These are phyloP conservation scores for Diaporthe longicolla DNA, from an alignment of 2,329 filamentous ascomycete genomes.

Conservation along the genomic window DNA sequence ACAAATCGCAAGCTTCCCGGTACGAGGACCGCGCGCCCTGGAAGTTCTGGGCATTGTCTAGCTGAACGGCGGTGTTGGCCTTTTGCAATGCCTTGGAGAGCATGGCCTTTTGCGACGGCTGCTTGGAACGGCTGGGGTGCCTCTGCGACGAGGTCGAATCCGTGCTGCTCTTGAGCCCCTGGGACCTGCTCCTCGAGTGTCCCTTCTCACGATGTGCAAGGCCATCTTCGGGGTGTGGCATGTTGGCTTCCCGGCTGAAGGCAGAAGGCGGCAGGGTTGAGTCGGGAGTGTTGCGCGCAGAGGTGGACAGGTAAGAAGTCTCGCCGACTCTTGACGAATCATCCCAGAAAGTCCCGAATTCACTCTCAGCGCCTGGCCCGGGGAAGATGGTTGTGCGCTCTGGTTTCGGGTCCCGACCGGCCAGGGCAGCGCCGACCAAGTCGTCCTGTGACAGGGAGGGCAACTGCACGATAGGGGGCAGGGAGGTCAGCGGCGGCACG, in stretches of 20 bases:
- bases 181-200: slow-evolving; percentile 63
- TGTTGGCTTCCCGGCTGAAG: slow-evolving; percentile 44
- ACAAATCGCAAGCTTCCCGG: slow-evolving; percentile 86
- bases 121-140: slow-evolving; percentile 53
- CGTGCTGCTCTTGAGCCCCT: slow-evolving; percentile 59
- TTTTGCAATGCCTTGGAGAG: slow-evolving; percentile 95
- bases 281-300: slow-evolving; percentile 39
- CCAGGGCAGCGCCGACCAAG: slow-evolving; percentile 43
- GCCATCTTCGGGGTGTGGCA: slow-evolving; percentile 54
- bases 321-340: slow-evolving; percentile 44
- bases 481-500: slow-evolving; percentile 53
- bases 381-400: slow-evolving; percentile 37
- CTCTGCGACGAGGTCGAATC: slow-evolving; percentile 56
- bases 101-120: slow-evolving; percentile 92
- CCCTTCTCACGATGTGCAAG: slow-evolving; percentile 48
- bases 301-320: slow-evolving; percentile 44
- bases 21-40: slow-evolving; percentile 93
- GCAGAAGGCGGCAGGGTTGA: slow-evolving; percentile 36
- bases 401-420: slow-evolving; percentile 24
- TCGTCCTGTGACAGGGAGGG: slow-evolving; percentile 57
- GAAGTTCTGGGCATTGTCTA: slow-evolving; percentile 97
- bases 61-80: slow-evolving; percentile 93
- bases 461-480: slow-evolving; percentile 59
- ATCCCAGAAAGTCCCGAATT: slow-evolving; percentile 46
- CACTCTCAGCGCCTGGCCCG: slow-evolving; percentile 44